phyloP scores from a whole-genome alignment of 192 early-diverging fungal species.

The Endogone sp. region DNA sequence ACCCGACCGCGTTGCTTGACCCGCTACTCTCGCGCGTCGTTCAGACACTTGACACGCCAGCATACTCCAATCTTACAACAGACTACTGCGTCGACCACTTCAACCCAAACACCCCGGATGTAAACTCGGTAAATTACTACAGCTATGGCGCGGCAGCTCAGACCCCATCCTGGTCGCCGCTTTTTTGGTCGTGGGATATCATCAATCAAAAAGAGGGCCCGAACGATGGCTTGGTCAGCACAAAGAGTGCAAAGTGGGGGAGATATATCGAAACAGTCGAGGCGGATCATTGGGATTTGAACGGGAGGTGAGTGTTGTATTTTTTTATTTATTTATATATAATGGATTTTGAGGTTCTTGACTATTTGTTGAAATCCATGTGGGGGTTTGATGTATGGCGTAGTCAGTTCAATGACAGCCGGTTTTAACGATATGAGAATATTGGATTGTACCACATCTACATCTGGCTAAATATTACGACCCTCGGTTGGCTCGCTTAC shows the following conservation, averaged over 20 bases:
- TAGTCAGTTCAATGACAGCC: too few relatives aligned
- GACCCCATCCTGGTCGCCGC: constrained; percentile 64
- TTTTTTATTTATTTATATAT: not conserved
- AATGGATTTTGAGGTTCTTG: too few relatives aligned
- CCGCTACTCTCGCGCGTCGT: constrained; percentile 39
- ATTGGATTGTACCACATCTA: too few relatives aligned
- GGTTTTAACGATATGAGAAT: too few relatives aligned
- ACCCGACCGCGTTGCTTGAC: constrained; percentile 13
- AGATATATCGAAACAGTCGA: constrained; percentile 75
- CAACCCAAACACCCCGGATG: constrained; percentile 83
- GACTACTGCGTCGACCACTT: constrained; percentile 84
- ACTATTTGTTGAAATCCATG: too few relatives aligned
- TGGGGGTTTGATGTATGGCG: too few relatives aligned
- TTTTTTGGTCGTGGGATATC: constrained; percentile 76
- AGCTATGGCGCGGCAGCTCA: constrained; percentile 75
- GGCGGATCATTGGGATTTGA: constrained; percentile 91
- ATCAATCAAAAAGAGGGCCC: constrained; percentile 76
- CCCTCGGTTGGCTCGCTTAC: too few relatives aligned
- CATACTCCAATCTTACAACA: constrained; percentile 87
- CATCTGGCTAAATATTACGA: too few relatives aligned
- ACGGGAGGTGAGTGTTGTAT: constrained; percentile 4
- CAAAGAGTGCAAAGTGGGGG: constrained; percentile 86
- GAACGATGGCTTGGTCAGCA: constrained; percentile 91
- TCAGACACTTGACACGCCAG: constrained; percentile 82
- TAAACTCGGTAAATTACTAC: constrained; percentile 71